Conservation (phyloP, 2,329 filamentous ascomycete genomes). For the Verticillium longisporum region DNA sequence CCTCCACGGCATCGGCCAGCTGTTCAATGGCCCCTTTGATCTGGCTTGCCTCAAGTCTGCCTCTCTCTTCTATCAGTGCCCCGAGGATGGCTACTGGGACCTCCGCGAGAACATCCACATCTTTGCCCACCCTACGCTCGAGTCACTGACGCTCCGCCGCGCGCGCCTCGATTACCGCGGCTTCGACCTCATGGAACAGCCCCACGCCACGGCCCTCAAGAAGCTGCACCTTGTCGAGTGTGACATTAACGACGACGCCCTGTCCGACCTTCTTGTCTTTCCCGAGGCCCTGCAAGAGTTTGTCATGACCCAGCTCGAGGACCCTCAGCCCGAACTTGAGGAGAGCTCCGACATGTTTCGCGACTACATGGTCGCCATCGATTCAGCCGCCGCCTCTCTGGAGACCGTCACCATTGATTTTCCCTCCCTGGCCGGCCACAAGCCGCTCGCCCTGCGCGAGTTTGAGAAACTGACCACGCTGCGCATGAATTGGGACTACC, state of each 20-base stretch:
- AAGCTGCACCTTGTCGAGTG: constrained; percentile 40
- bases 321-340: constrained; percentile 33
- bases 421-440: constrained; percentile 30
- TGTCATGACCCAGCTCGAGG: constrained; percentile 35
- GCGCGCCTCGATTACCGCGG: constrained; percentile 39
- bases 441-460: constrained; percentile 34
- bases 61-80: constrained; percentile 38
- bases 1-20: constrained; percentile 36
- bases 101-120: constrained; percentile 45
- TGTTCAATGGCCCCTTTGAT: constrained; percentile 45
- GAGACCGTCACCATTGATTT: constrained; percentile 37
- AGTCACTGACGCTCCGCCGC: constrained; percentile 34
- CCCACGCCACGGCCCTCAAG: constrained; percentile 36
- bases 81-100: constrained; percentile 39
- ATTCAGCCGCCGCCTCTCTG: constrained; percentile 31
- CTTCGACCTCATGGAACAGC: constrained; percentile 40
- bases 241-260: constrained; percentile 38
- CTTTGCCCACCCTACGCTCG: constrained; percentile 41
- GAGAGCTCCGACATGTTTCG: constrained; percentile 39
- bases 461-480: constrained; percentile 33
- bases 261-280: constrained; percentile 30
- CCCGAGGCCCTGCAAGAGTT: constrained; percentile 38
- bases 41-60: constrained; percentile 39
- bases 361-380: constrained; percentile 38
- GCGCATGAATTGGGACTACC: constrained; percentile 38